A percentile compares a stretch with the other conserved stretches of the same genome.
Evolutionary conservation across 129 eudicot species (phyloP).

Genomic region (Tanacetum coccineum): DNA sequence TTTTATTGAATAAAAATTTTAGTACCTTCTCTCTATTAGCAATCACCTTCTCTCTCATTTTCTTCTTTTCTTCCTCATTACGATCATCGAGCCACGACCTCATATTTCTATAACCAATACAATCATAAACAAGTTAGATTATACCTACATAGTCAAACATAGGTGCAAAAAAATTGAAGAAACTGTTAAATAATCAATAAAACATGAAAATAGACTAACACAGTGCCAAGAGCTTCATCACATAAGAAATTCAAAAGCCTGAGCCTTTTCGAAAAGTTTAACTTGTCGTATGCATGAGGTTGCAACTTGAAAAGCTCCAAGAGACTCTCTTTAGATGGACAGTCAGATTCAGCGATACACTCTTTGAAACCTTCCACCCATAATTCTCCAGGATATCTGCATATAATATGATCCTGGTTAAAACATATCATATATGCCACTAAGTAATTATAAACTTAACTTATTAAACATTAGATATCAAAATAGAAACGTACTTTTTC

Average conservation of each 20-base stretch:
- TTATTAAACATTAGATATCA: neutral
- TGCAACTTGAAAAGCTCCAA: slow-evolving; percentile 32
- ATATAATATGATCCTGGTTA: slow-evolving; percentile 9
- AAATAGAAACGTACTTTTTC: slow-evolving; percentile 32
- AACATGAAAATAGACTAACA: slow-evolving; percentile 28
- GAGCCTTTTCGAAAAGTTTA: slow-evolving; percentile 37
- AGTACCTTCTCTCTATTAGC: slow-evolving; percentile 54
- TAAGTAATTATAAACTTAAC: slow-evolving; percentile 12
- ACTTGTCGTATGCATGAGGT: slow-evolving; percentile 29
- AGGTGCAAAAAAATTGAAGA: neutral
- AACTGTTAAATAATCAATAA: too few species aligned
- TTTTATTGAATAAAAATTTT: neutral
- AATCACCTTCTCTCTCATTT: slow-evolving; percentile 32
- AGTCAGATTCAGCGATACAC: slow-evolving; percentile 27
- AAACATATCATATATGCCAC: slow-evolving; percentile 2
- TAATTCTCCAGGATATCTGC: slow-evolving; percentile 36
- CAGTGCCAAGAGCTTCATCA: slow-evolving; percentile 49
- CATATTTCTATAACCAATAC: slow-evolving; percentile 32
- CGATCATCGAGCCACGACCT: slow-evolving; percentile 53
- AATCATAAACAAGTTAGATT: slow-evolving; percentile 3
- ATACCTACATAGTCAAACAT: neutral
- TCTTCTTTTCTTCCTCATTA: slow-evolving; percentile 41
- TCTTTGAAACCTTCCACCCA: slow-evolving; percentile 42
- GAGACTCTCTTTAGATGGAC: slow-evolving; percentile 30
- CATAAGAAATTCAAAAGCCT: slow-evolving; percentile 47